Evolutionary conservation across 495 filamentous ascomycete genomes (phyloP).

Genomic region (Penicillium malachiteum): DNA sequence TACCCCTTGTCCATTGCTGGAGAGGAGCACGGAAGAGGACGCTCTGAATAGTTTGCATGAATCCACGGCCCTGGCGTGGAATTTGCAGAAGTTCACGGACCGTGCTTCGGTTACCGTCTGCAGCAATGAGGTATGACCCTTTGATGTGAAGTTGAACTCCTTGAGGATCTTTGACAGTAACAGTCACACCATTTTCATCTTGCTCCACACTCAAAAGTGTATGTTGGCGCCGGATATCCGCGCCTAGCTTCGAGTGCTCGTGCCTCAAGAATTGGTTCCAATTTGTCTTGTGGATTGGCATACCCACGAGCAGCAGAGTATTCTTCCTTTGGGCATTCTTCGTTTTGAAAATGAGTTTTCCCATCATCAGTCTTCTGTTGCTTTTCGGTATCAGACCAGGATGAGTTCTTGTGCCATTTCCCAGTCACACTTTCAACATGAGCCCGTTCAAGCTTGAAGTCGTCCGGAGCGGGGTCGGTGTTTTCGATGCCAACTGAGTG

Average conservation of each 20-base stretch:
- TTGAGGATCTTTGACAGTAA: constrained; percentile 10
- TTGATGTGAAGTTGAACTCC: constrained; percentile 9
- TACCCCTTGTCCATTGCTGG: constrained; percentile 18
- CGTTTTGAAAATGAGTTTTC: constrained; percentile 1
- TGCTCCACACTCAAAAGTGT: constrained; percentile 18
- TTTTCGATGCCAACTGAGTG: constrained; percentile 27
- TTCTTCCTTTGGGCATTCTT: constrained; percentile 8
- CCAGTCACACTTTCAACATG: constrained; percentile 31
- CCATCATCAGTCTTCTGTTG: constrained; percentile 1
- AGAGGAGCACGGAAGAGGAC: constrained; percentile 38
- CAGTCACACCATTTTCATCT: constrained; percentile 18
- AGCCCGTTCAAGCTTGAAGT: constrained; percentile 25
- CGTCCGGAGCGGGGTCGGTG: constrained; percentile 19
- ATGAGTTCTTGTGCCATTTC: constrained; percentile 24
- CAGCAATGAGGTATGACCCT: constrained; percentile 33
- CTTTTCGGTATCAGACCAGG: constrained; percentile 25
- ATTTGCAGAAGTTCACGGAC: constrained; percentile 30
- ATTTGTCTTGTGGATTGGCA: constrained; percentile 29
- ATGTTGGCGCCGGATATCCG: constrained; percentile 26
- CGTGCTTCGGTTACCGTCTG: constrained; percentile 31
- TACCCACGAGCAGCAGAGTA: constrained; percentile 20
- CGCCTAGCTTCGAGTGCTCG: constrained; percentile 28
- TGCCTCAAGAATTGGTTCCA: constrained; percentile 27
- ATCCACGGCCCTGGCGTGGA: constrained; percentile 28
- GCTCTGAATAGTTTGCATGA: constrained; percentile 37